Evolutionary conservation across 139 green algal species (phyloP).

Genomic region (Volvox reticuliferus): DNA sequence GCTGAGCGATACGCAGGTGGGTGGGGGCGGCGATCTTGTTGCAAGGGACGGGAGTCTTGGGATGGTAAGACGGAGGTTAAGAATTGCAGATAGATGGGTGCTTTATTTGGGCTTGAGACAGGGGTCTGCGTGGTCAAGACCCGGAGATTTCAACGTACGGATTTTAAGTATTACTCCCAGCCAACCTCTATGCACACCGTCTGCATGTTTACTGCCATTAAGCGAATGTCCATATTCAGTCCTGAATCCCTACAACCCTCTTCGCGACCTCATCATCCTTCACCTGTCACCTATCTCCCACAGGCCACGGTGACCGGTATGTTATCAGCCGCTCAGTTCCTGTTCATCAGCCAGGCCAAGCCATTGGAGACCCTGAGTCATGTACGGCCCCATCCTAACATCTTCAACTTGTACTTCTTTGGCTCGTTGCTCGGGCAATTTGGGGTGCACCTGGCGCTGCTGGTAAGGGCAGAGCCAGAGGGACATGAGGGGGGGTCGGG

Average conservation of each 20-base stretch:
- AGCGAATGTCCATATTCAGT: too few species aligned
- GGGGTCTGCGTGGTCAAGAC: too few species aligned
- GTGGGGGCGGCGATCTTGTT: neutral
- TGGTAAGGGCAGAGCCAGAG: neutral
- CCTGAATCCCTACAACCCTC: neutral
- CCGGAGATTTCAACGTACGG: too few species aligned
- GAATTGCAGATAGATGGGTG: too few species aligned
- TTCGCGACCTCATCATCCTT: neutral
- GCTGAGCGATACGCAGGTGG: conserved; percentile 87
- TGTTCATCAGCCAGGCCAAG: conserved; percentile 95
- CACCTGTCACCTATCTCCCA: neutral
- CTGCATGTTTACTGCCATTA: too few species aligned
- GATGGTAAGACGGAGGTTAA: too few species aligned
- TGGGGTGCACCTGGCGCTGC: conserved; percentile 52
- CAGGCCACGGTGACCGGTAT: conserved; percentile 88
- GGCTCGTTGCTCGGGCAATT: conserved; percentile 95
- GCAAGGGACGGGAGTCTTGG: too few species aligned
- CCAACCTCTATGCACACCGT: too few species aligned
- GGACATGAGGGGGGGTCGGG: neutral
- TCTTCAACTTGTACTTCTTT: conserved; percentile 97
- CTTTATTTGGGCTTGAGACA: too few species aligned
- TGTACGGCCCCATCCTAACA: conserved; percentile 89
- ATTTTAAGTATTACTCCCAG: too few species aligned
- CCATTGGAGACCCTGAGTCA: conserved; percentile 83
- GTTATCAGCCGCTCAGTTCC: conserved; percentile 93